These are phyloP conservation scores for Viola pubescens DNA, from an alignment of 441 rosid genomes.

Conservation along the genomic window DNA sequence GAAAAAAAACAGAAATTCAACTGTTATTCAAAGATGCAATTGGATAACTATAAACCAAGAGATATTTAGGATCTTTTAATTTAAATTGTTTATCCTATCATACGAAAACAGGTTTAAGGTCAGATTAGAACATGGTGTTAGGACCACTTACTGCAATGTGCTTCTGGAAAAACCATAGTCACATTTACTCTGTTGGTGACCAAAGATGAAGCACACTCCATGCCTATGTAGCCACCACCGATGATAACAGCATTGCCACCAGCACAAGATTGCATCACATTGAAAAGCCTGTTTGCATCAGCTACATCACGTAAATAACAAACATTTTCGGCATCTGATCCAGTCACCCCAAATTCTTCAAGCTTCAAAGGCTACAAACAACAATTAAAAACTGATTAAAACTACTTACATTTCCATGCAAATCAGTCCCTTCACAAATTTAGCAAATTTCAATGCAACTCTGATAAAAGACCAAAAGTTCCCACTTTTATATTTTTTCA, in stretches of 20 bases:
- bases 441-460: too few species aligned
- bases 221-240: constrained; percentile 96
- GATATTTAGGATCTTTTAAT: neutral
- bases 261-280: constrained; percentile 51
- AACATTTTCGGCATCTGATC: constrained; percentile 83
- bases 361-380: constrained; percentile 73
- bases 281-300: constrained; percentile 76
- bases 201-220: constrained; percentile 97
- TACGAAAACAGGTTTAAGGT: neutral
- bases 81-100: neutral
- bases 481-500: too few species aligned
- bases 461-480: too few species aligned
- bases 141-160: constrained; percentile 69
- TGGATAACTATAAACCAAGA: neutral
- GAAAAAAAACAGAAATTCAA: neutral
- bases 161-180: constrained; percentile 97
- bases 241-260: constrained; percentile 86
- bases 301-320: constrained; percentile 79
- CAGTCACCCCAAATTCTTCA: constrained; percentile 86
- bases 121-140: neutral
- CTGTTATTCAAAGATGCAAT: neutral
- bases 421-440: too few species aligned
- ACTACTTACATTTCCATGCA: neutral
- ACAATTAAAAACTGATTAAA: constrained; percentile 7
- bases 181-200: constrained; percentile 82